Evolutionary conservation across 2,329 filamentous ascomycete species (phyloP), one percentile per base, ranked within the genome.

Genomic region (Aphanoascus verrucosus): DNA sequence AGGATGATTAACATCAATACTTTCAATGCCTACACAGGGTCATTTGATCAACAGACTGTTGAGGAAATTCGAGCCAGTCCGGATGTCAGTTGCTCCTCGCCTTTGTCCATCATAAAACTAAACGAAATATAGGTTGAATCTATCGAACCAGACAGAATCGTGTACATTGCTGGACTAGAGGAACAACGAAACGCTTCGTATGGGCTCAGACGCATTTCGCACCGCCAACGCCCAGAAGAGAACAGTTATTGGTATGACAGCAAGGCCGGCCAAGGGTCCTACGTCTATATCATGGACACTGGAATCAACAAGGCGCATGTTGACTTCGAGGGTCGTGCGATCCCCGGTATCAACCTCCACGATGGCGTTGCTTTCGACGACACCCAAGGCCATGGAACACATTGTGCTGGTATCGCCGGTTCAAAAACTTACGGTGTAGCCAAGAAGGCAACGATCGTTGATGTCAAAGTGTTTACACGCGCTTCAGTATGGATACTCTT

Each of bases 351-450:
- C 82, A 98, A 94, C 62, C 90, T 98, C 64, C 94, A 93, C 57
- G 62, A 72, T 46, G 84, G 83, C 57, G 90, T 98, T 68, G 84
- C 79, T 49, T 93, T 98, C 67, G 78, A 81, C 63, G 93, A 98
- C 74, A 93, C 93, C 71, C 98, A 98, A 65, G 93, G 93, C 57
- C 93, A 98, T 78, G 93, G 93, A 65, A 98, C 93, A 65, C 93
- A 98, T 80, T 98, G 94, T 83, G 97, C 93, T 60, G 93, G 93
- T 64, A 98, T 93, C 59, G 85, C 97, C 65, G 93, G 86, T 60
- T 93, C 93, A 69, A 94, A 93, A 83, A 96, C 95, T 79, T 98
- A 95, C 69, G 93, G 93, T 81, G 91, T 98, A 59, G 91, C 93
- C 70, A 98, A 98, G 85, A 96, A 97, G 82, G 93, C 94, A 67